A percentile compares a stretch with the other conserved stretches of the same genome.
These are phyloP conservation scores for Colletotrichum nymphaeae DNA, from an alignment of 2,329 filamentous ascomycete genomes.

Conservation along the genomic window DNA sequence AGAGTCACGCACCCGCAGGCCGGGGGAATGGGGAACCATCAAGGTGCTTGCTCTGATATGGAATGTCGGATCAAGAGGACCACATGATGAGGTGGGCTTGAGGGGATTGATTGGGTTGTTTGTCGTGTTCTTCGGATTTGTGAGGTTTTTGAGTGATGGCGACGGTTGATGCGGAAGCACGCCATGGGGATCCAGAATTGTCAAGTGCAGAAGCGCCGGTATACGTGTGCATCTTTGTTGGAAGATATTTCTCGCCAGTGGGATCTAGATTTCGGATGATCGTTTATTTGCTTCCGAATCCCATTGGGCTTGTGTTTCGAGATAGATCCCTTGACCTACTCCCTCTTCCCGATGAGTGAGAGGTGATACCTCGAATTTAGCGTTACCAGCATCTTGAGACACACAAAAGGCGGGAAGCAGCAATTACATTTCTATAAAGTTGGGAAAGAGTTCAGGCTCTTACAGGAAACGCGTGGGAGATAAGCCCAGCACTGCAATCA, in stretches of 20 bases:
- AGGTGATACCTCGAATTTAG: too few species aligned
- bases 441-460: rapidly evolving
- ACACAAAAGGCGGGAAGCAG: rapidly evolving
- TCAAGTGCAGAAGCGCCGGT: neutral
- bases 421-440: rapidly evolving
- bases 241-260: rapidly evolving
- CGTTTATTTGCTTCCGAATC: too few species aligned
- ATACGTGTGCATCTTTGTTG: neutral
- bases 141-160: neutral
- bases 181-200: neutral
- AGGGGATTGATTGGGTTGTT: too few species aligned
- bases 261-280: too few species aligned
- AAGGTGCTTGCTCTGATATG: slow-evolving; percentile 10
- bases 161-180: neutral
- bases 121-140: too few species aligned
- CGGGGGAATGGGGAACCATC: slow-evolving; percentile 6
- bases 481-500: neutral
- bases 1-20: slow-evolving; percentile 13
- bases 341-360: rapidly evolving
- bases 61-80: neutral
- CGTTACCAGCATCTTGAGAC: neutral
- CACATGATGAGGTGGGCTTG: slow-evolving; percentile 8
- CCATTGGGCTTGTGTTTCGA: too few species aligned
- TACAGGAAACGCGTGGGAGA: neutral
- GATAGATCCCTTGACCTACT: too few species aligned